phyloP scores from a whole-genome alignment of 345 rosid species.

The Barbarea vulgaris region DNA sequence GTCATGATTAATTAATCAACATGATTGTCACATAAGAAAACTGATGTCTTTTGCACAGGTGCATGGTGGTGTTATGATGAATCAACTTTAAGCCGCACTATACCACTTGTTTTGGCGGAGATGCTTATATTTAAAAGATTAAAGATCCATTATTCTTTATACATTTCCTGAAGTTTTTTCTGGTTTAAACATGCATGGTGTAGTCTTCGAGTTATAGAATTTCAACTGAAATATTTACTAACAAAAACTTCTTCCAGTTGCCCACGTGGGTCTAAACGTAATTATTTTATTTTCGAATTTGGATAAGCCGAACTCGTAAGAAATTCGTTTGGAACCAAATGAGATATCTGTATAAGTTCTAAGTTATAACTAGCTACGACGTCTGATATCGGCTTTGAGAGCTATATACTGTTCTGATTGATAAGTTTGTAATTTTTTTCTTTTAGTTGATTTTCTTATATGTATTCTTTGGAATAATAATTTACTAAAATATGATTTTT shows the following conservation, averaged over 20 bases:
- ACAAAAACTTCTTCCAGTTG: neutral
- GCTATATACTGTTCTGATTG: neutral
- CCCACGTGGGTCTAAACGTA: neutral
- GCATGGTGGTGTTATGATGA: constrained; percentile 11
- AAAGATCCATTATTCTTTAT: constrained; percentile 12
- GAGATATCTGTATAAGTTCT: neutral
- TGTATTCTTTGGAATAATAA: constrained; percentile 7
- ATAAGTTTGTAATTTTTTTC: neutral
- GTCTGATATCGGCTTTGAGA: neutral
- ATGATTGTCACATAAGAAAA: neutral
- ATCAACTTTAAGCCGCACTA: constrained; percentile 19
- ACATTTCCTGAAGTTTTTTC: neutral
- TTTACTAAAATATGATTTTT: neutral
- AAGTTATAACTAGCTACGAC: neutral
- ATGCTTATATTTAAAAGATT: neutral
- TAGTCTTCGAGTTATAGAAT: neutral
- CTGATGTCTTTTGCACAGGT: neutral
- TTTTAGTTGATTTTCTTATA: neutral
- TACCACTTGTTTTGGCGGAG: constrained; percentile 19
- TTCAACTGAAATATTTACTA: neutral
- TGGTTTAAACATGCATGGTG: neutral
- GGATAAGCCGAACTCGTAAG: neutral
- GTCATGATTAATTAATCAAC: neutral
- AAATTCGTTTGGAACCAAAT: neutral
- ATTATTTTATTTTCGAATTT: neutral